Conservation (phyloP, 306 rosid species). For the Trifolium dubium region DNA sequence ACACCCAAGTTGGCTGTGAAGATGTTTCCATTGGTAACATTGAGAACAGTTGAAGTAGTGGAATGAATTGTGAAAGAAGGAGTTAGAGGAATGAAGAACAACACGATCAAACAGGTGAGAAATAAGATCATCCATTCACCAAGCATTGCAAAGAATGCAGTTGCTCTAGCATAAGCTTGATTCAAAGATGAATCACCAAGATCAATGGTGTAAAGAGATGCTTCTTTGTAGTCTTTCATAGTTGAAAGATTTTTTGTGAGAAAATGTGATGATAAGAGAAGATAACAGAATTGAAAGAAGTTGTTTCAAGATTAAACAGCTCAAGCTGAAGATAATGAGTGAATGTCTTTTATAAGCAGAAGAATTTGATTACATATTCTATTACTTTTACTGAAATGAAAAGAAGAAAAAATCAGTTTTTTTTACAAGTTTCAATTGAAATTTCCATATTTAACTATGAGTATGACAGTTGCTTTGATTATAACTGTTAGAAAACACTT, state of each 20-base stretch:
- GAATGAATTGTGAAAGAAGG: conserved; percentile 45
- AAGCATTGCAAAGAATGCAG: conserved; percentile 39
- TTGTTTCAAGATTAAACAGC: neutral
- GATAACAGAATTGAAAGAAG: conserved; percentile 9
- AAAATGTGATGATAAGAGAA: neutral
- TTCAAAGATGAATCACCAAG: conserved; percentile 3
- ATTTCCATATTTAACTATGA: neutral
- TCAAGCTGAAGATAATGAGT: neutral
- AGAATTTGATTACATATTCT: neutral
- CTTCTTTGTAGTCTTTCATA: conserved; percentile 25
- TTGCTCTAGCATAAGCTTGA: conserved; percentile 10
- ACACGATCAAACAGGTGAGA: conserved; percentile 5
- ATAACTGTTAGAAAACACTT: neutral
- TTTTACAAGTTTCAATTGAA: neutral
- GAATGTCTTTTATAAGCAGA: neutral
- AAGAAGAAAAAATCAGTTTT: neutral
- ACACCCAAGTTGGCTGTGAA: conserved; percentile 25
- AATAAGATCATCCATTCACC: conserved; percentile 35
- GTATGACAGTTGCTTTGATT: neutral
- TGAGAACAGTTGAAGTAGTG: conserved; percentile 17
- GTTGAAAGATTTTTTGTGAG: conserved; percentile 11
- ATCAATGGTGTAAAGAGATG: neutral
- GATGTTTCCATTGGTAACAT: neutral
- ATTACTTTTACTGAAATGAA: neutral
- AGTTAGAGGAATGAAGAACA: conserved; percentile 42